Evolutionary conservation across 1,284 basidiomycete species (phyloP), one percentile per base, ranked within the genome.

Genomic region (Malassezia cuniculi): DNA sequence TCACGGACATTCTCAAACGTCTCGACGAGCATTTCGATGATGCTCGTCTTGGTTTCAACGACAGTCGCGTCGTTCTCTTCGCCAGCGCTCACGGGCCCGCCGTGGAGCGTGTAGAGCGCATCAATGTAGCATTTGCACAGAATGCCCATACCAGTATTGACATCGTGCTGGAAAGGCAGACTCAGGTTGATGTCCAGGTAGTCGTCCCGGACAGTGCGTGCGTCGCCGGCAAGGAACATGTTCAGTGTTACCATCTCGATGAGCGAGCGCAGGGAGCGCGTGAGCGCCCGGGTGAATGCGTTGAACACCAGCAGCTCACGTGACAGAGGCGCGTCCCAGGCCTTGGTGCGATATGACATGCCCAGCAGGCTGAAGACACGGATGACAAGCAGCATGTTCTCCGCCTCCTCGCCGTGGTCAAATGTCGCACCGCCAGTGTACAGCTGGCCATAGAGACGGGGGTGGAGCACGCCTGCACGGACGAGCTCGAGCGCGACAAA

Each of bases 301-400:
- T 95, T 97, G 77, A 97, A 99, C 36, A 93, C 87, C 34, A 99
- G 74, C 49, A 99, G 72, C 70, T 97, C 93, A 39, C 90, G 79
- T 54, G 87, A 94, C 39, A 97, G 72, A 30, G 90, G 90, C 18
- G 90, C 90, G 20, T 80, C 81, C 63, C 63, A 66, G 17, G 41
- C 24, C 22, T 28, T 16, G 3, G 57, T 41, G 74, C 85, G 83
- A 74, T 86, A 94, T 60, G 78, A 81, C 55, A 99, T 71, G 24
- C 87, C 87, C 21, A 97, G 79, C 48, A 95, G 85, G 67, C 82
- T 86, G 31, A 95, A 72, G 39, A 87, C 85, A 25, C 90, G 76
- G 87, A 97, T 95, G 64, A 97, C 85, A 43, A 99, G 72, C 39
- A 95, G 71, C 78, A 89, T 87, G 69, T 68, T 89, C 82, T 78